Evolutionary conservation across 805 yeast genomes (phyloP).

Genomic region (Hanseniaspora thailandica): DNA sequence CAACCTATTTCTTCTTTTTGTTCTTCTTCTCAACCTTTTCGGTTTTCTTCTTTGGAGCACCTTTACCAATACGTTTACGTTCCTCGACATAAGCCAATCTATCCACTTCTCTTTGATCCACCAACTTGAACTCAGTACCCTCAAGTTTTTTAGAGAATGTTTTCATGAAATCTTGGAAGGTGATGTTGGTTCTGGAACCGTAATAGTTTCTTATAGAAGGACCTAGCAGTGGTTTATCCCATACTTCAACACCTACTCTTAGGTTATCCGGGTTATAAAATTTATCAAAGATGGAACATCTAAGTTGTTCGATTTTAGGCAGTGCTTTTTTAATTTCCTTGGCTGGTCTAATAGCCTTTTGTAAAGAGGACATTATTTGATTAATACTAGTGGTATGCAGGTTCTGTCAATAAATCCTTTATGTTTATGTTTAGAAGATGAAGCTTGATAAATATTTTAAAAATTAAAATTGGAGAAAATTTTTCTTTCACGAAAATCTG

Average conservation of each 20-base stretch:
- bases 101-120: slow-evolving; percentile 58
- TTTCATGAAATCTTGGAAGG: slow-evolving; percentile 46
- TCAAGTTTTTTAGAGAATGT: slow-evolving; percentile 21
- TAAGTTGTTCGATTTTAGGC: slow-evolving; percentile 4
- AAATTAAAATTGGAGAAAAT: too few relatives aligned
- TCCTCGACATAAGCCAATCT: slow-evolving; percentile 51
- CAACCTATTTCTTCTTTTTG: slow-evolving; percentile 31
- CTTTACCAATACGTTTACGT: slow-evolving; percentile 77
- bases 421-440: too few relatives aligned
- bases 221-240: slow-evolving; percentile 59
- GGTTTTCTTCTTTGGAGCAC: slow-evolving; percentile 70
- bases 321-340: slow-evolving; percentile 35
- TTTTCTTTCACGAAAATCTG: too few relatives aligned
- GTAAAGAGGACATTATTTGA: slow-evolving; percentile 1
- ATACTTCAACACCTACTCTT: slow-evolving; percentile 64
- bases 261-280: slow-evolving; percentile 52
- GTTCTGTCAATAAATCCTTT: too few relatives aligned
- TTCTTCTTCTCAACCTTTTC: slow-evolving; percentile 32
- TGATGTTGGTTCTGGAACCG: slow-evolving; percentile 61
- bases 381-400: not conserved
- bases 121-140: slow-evolving; percentile 40
- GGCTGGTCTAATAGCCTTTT: slow-evolving; percentile 35
- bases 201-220: slow-evolving; percentile 59
- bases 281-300: slow-evolving; percentile 51
- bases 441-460: too few relatives aligned